Conservation (phyloP, 805 yeast species). For the Phaffomyces antillensis region DNA sequence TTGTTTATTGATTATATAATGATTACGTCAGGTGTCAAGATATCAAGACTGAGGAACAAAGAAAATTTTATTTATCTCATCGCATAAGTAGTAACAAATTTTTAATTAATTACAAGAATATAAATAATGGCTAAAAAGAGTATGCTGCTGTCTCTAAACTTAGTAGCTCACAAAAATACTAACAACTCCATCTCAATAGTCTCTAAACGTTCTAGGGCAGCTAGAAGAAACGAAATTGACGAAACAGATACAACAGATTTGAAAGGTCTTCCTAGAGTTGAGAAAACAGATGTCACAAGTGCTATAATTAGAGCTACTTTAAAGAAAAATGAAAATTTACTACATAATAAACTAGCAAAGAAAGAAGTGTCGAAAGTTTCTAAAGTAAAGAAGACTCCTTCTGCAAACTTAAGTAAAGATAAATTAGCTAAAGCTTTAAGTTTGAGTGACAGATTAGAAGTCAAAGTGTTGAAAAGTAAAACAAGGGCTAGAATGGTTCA, state of each 20-base stretch:
- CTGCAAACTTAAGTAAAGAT: constrained; percentile 27
- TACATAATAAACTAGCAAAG: constrained; percentile 46
- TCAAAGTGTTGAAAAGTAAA: constrained; percentile 59
- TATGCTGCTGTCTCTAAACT: constrained; percentile 5
- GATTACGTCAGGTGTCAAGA: no score
- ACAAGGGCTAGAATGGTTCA: constrained; percentile 58
- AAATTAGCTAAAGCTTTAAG: constrained; percentile 43
- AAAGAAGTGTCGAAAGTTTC: constrained; percentile 24
- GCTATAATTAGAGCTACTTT: constrained; percentile 62
- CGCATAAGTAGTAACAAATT: constrained; percentile 1
- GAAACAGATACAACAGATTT: constrained; percentile 44
- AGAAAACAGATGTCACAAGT: constrained; percentile 51
- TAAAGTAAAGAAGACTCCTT: constrained; percentile 25
- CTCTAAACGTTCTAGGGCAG: constrained; percentile 70
- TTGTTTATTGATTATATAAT: no score
- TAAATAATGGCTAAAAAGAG: constrained; percentile 22
- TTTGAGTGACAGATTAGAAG: constrained; percentile 47
- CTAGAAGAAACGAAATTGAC: constrained; percentile 54
- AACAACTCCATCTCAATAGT: constrained; percentile 21
- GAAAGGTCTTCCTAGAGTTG: constrained; percentile 48
- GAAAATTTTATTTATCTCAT: neutral
- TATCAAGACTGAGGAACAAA: no score
- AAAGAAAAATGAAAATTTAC: constrained; percentile 55
- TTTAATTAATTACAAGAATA: neutral
- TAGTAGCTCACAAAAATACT: neutral